Evolutionary conservation across 23 red algal species (phyloP), one percentile per base, ranked within the genome.

Genomic region (Chondrus crispus): DNA sequence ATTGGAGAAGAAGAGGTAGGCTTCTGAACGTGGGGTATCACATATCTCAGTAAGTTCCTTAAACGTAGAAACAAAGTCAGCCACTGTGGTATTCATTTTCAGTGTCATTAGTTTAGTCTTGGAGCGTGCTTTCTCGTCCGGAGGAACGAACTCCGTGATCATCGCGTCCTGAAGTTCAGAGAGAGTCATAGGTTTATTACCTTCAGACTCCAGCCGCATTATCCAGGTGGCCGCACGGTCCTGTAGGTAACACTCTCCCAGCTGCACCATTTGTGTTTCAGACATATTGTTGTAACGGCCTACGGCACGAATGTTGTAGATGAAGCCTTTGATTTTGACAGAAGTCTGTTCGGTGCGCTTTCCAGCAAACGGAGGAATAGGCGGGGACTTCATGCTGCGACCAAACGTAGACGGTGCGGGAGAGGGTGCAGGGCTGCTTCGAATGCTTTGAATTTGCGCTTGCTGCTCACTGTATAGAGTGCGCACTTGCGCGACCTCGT

Each of bases 221-320:
- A 84, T 84, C 80, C 49, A 62, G n/a, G 80, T 38, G 37, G 46
- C 49, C 22, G 49, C 80, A 35, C 80, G 58, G 46, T 84, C 18
- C 43, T 84, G 80, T 13, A 84, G 43, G 39, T 84, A 40, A 36
- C 47, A 62, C 35, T 60, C 80, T 30, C 50, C 80, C 4, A 84
- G 32, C 36, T 84, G 22, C 30, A 84, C 50, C 51, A 62, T 62
- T 62, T 60, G 30, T 37, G 30, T 5, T 32, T 84, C 32, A 19
- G 80, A 84, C n/a, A n/a, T n/a, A n/a, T n/a, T n/a, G n/a, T n/a
- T n/a, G n/a, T n/a, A n/a, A n/a, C n/a, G n/a, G n/a, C n/a, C n/a
- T n/a, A n/a, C n/a, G n/a, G n/a, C n/a, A n/a, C n/a, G n/a, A n/a
- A n/a, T n/a, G n/a, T n/a, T n/a, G n/a, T n/a, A n/a, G n/a, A n/a